These are phyloP conservation scores for Zygotorulaspora sp. DNA, from an alignment of 805 yeast genomes.

Conservation along the genomic window DNA sequence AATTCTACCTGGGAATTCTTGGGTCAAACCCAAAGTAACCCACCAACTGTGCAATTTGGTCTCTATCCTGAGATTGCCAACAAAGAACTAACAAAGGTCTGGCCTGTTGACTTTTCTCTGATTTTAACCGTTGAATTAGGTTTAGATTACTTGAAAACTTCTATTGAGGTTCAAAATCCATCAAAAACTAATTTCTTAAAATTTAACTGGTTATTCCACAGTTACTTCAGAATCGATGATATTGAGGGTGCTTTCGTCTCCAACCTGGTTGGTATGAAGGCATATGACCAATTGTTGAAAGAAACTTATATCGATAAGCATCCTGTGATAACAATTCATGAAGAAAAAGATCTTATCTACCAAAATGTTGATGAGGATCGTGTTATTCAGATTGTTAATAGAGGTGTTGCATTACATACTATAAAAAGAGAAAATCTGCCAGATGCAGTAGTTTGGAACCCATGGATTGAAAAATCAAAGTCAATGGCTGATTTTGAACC, in stretches of 20 bases:
- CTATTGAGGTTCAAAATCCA: constrained; percentile 71
- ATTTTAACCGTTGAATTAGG: constrained; percentile 62
- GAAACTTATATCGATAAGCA: constrained; percentile 62
- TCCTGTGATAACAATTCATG: constrained; percentile 68
- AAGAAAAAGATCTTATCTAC: constrained; percentile 85
- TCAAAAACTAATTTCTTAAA: constrained; percentile 55
- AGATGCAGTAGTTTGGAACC: constrained; percentile 92
- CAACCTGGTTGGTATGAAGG: constrained; percentile 67
- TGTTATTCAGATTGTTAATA: constrained; percentile 60
- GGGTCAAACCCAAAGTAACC: constrained; percentile 68
- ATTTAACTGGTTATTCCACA: constrained; percentile 94
- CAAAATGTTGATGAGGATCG: constrained; percentile 52
- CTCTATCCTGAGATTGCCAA: constrained; percentile 80
- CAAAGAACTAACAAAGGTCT: constrained; percentile 56
- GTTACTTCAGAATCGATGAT: constrained; percentile 72
- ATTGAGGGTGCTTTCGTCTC: constrained; percentile 72
- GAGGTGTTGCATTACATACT: constrained; percentile 67
- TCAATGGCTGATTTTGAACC: constrained; percentile 89
- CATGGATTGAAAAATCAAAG: constrained; percentile 81
- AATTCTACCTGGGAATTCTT: constrained; percentile 88
- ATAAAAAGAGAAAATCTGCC: constrained; percentile 58
- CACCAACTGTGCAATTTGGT: constrained; percentile 85
- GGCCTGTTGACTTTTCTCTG: constrained; percentile 69
- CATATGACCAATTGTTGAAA: constrained; percentile 71
- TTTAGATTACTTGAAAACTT: constrained; percentile 55